Evolutionary conservation across 768 basidiomycete species (phyloP).

Genomic region (Lactarius tabidus): DNA sequence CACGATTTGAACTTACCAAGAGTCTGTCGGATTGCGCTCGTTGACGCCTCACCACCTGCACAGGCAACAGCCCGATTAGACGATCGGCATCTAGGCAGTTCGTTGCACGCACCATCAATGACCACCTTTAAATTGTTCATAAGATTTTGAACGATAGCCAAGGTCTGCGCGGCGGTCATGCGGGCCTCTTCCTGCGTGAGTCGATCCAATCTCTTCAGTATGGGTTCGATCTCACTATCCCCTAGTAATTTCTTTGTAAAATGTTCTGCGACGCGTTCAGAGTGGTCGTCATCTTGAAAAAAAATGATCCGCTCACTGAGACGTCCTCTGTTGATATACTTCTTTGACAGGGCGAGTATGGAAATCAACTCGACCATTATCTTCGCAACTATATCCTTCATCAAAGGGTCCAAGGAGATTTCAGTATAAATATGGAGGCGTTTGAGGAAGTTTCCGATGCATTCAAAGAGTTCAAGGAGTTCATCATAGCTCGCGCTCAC

Average conservation of each 20-base stretch:
- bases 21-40: background rate
- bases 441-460: background rate
- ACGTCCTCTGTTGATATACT: background rate
- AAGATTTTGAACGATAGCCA: background rate
- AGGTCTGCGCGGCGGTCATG: background rate
- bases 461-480: background rate
- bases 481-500: background rate
- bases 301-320: background rate
- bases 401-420: background rate
- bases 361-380: background rate
- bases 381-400: background rate
- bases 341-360: background rate
- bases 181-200: constrained; percentile 3
- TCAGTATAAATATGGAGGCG: background rate
- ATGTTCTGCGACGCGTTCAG: background rate
- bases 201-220: background rate
- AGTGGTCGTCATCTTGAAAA: constrained; percentile 19
- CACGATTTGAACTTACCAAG: background rate
- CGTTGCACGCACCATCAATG: background rate
- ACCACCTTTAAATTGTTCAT: background rate
- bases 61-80: background rate
- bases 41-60: background rate
- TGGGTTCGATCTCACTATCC: background rate
- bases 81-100: no score
- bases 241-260: constrained; percentile 2